phyloP scores from a whole-genome alignment of 1,284 basidiomycete species.

The Tylopilus sp. region DNA sequence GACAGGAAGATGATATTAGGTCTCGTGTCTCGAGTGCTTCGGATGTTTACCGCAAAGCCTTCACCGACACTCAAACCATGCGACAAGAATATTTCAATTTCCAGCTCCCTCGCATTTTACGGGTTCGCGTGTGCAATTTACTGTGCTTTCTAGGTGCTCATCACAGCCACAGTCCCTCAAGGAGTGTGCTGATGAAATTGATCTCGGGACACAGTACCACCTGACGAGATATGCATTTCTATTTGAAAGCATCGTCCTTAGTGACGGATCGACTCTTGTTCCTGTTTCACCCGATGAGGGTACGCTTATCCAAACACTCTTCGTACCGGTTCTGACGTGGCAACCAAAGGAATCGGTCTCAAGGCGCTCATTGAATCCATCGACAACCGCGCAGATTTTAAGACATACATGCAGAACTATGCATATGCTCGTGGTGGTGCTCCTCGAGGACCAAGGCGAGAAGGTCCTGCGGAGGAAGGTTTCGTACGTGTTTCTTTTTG shows the following conservation, averaged over 20 bases:
- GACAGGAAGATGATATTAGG: slow-evolving; percentile 93
- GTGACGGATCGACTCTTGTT: slow-evolving; percentile 80
- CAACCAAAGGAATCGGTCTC: slow-evolving; percentile 59
- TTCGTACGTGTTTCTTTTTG: slow-evolving; percentile 56
- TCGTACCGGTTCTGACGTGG: slow-evolving; percentile 8
- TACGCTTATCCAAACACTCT: slow-evolving; percentile 15
- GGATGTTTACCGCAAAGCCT: slow-evolving; percentile 86
- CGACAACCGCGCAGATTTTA: slow-evolving; percentile 93
- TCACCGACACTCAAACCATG: slow-evolving; percentile 85
- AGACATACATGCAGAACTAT: slow-evolving; percentile 95
- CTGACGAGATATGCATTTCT: slow-evolving; percentile 91
- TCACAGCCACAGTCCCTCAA: slow-evolving; percentile 69
- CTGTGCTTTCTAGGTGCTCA: slow-evolving; percentile 12
- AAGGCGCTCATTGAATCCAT: slow-evolving; percentile 87
- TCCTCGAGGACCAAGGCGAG: slow-evolving; percentile 68
- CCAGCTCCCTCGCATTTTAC: slow-evolving; percentile 87
- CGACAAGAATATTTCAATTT: slow-evolving; percentile 98
- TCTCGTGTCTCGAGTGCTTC: slow-evolving; percentile 79
- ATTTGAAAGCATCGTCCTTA: slow-evolving; percentile 85
- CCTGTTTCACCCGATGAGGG: slow-evolving; percentile 67
- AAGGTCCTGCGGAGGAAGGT: slow-evolving; percentile 81
- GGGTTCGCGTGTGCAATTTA: slow-evolving; percentile 51
- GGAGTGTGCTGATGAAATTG: slow-evolving; percentile 93
- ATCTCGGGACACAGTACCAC: slow-evolving; percentile 96
- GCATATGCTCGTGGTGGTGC: slow-evolving; percentile 71